Evolutionary conservation across 2,329 filamentous ascomycete species (phyloP), one percentile per base, ranked within the genome.

Genomic region (Septoria petroselini): DNA sequence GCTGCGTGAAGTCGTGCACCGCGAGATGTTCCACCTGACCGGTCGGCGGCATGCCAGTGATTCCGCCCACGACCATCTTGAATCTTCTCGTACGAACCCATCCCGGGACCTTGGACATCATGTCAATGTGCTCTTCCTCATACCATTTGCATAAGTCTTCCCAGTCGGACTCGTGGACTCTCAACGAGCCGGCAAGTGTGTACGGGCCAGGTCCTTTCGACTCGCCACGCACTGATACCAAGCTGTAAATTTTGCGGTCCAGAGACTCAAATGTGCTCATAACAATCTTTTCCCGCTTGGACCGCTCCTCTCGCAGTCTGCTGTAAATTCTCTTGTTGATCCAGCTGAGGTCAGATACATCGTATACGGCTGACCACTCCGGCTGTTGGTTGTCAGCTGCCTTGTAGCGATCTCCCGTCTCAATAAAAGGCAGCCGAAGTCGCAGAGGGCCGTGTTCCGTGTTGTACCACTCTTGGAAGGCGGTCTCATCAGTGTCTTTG

Each of bases 401-500:
- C 19, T 76, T 78, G 71, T 90, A 95, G 35, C 89, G 84, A 60
- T 93, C 84, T 51, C 89, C 89, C 67, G 88, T 93, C 59, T 72
- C 67, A 65, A 91, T 83, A 61, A 85, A 83, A 3, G 86, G 81
- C 11, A 94, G 73, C 41, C 88, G 84, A 5, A 94, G 79, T 40
- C 89, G 85, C 12, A 83, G 81, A 14, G 89, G 89, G 46, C 89
- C 89, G 71, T 95, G 89, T 73, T 95, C 89, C 69, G 90, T 93
- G 73, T 94, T 91, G 75, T 95, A 95, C 87, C 88, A 91, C 67
- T 94, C 88, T 70, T 94, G 86, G 71, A 95, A 94, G 63, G 87
- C 82, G 55, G 80, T 75, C 40, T 78, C 70, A 48, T 83, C 75
- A 61, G 89, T 76, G 58, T 77, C 78, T 50, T 80, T 75, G 67